Conservation (phyloP, 495 filamentous ascomycete genomes). For the Xylaria venustula region DNA sequence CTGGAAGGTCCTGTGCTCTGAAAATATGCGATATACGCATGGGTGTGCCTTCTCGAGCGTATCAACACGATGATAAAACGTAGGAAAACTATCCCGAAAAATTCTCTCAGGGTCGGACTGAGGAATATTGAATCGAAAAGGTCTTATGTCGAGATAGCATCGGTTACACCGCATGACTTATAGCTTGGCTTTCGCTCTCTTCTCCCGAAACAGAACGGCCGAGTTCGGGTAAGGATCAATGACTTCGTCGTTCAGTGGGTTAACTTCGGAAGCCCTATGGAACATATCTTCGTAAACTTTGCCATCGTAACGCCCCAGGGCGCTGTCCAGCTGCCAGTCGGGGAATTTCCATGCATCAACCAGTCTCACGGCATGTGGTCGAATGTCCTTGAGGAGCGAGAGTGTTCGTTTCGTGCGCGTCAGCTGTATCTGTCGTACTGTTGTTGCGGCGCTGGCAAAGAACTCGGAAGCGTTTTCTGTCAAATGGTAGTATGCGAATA, state of each 20-base stretch:
- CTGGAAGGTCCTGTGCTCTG: no score
- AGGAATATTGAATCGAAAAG: no score
- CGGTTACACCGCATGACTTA: no score
- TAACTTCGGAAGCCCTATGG: constrained; percentile 61
- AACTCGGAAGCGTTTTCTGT: constrained; percentile 66
- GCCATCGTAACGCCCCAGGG: constrained; percentile 62
- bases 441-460: constrained; percentile 61
- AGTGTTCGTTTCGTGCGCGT: constrained; percentile 57
- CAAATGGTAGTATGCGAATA: constrained; percentile 63
- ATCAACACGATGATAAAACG: no score
- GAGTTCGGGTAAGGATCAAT: constrained; percentile 69
- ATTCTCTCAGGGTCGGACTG: no score
- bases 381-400: constrained; percentile 63
- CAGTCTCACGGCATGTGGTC: constrained; percentile 64
- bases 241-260: constrained; percentile 64
- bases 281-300: constrained; percentile 71
- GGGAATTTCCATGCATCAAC: constrained; percentile 69
- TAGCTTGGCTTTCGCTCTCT: neutral
- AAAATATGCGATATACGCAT: no score
- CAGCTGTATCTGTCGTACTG: constrained; percentile 63
- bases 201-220: constrained; percentile 42
- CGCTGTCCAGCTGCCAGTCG: constrained; percentile 68
- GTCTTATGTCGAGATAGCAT: no score
- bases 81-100: no score
- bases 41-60: no score